Evolutionary conservation across 2,329 filamentous ascomycete genomes (phyloP).

Genomic region (Colletotrichum sp.): DNA sequence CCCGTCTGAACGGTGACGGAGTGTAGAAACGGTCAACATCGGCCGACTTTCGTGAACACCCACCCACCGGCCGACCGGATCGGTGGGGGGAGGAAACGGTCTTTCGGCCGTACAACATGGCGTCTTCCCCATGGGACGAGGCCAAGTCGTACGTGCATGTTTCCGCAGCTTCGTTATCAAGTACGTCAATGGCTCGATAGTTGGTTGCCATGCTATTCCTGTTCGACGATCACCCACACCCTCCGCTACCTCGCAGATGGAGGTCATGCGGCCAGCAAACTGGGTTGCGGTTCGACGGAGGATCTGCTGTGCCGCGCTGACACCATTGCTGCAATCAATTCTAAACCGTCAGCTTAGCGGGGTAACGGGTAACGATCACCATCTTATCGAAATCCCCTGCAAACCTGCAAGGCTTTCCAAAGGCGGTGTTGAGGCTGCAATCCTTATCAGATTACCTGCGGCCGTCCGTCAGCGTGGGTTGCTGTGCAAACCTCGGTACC

Average conservation of each 20-base stretch:
- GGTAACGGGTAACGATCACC: neutral
- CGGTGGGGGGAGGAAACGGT: slow-evolving; percentile 4
- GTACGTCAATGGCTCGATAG: slow-evolving; percentile 8
- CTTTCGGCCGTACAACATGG: neutral
- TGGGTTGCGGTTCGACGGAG: slow-evolving; percentile 1
- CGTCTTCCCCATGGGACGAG: slow-evolving; percentile 1
- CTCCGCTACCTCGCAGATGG: neutral
- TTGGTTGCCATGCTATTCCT: neutral
- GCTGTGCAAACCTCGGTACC: neutral
- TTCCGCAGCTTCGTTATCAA: neutral
- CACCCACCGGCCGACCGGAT: neutral
- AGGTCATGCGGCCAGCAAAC: slow-evolving; percentile 10
- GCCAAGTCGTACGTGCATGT: neutral
- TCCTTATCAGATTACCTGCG: neutral
- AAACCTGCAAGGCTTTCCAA: neutral
- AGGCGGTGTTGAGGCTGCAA: neutral
- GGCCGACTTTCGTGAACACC: neutral
- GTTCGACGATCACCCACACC: slow-evolving; percentile 4
- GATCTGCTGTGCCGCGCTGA: slow-evolving; percentile 5
- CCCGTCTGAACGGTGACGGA: slow-evolving; percentile 1
- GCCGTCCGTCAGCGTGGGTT: neutral
- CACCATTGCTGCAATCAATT: neutral
- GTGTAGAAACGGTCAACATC: neutral
- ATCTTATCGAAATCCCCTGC: neutral
- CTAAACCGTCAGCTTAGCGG: slow-evolving; percentile 10